A percentile compares a stretch with the other conserved stretches of the same genome.
These are phyloP conservation scores for Castanea sativa DNA, from an alignment of 306 rosid species.

Conservation along the genomic window DNA sequence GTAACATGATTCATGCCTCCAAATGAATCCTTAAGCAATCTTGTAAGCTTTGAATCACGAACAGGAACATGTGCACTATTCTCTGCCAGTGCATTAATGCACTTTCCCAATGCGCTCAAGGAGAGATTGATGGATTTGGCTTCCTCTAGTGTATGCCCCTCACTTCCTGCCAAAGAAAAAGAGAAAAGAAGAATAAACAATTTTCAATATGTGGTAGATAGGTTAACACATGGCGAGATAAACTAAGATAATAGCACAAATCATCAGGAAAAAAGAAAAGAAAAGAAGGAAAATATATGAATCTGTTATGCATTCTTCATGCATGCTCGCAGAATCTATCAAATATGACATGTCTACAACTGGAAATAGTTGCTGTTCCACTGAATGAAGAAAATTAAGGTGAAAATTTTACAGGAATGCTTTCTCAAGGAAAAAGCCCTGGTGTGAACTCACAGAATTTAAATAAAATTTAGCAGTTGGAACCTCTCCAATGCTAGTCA, in stretches of 20 bases:
- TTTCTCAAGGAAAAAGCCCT: background rate
- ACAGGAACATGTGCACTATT: slow-evolving; percentile 92
- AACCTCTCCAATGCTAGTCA: background rate
- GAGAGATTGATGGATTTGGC: slow-evolving; percentile 97
- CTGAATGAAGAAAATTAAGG: background rate
- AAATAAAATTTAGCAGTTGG: background rate
- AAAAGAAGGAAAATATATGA: background rate
- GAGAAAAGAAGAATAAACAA: slow-evolving; percentile 3
- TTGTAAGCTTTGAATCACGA: slow-evolving; percentile 98
- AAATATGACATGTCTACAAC: background rate
- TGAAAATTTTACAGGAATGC: background rate
- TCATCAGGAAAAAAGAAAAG: background rate
- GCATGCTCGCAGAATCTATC: background rate
- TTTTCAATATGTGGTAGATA: background rate
- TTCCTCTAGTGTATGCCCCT: slow-evolving; percentile 97
- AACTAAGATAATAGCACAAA: background rate
- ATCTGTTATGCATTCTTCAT: background rate
- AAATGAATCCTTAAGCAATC: slow-evolving; percentile 91
- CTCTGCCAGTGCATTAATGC: slow-evolving; percentile 94
- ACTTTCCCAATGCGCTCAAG: slow-evolving; percentile 93
- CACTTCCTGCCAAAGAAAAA: slow-evolving; percentile 77
- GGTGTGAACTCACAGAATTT: background rate
- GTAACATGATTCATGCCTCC: slow-evolving; percentile 56
- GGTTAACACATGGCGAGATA: background rate
- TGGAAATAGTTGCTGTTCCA: background rate